Evolutionary conservation across 176 grass and related monocot genomes (phyloP).

Genomic region (Rhynchospora tenuis): DNA sequence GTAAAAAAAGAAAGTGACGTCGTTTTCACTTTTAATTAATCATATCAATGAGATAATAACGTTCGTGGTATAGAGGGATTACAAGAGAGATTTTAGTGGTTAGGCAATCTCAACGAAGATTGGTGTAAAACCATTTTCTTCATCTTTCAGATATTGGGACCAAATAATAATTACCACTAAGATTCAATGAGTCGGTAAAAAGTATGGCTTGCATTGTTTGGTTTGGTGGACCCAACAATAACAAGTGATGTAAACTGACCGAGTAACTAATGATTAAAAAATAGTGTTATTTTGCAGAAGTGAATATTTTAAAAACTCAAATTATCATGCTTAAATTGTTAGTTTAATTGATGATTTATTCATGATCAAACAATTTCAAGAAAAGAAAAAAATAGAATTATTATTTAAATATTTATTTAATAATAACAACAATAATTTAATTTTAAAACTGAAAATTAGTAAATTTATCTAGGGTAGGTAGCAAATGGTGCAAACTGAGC

Average conservation of each 20-base stretch:
- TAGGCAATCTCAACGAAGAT: background rate
- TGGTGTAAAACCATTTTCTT: background rate
- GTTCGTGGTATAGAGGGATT: background rate
- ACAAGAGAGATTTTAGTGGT: background rate
- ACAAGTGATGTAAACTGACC: too few relatives aligned
- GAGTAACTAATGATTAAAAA: too few relatives aligned
- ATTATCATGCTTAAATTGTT: too few relatives aligned
- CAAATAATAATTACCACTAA: background rate
- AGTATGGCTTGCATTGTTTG: background rate
- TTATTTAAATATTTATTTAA: too few relatives aligned
- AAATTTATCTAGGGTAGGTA: background rate
- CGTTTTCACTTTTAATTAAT: background rate
- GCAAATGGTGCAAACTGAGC: background rate
- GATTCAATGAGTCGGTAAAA: background rate
- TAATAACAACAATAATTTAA: too few relatives aligned
- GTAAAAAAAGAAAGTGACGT: background rate
- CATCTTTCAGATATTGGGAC: background rate
- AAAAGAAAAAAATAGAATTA: too few relatives aligned
- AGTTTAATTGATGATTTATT: too few relatives aligned
- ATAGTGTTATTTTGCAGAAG: too few relatives aligned
- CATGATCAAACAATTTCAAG: too few relatives aligned
- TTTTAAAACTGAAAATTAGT: background rate
- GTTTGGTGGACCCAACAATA: background rate
- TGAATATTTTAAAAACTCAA: too few relatives aligned
- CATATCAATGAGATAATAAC: background rate